Evolutionary conservation across 441 rosid species (phyloP), one percentile per base, ranked within the genome.

Genomic region (Breynia disticha): DNA sequence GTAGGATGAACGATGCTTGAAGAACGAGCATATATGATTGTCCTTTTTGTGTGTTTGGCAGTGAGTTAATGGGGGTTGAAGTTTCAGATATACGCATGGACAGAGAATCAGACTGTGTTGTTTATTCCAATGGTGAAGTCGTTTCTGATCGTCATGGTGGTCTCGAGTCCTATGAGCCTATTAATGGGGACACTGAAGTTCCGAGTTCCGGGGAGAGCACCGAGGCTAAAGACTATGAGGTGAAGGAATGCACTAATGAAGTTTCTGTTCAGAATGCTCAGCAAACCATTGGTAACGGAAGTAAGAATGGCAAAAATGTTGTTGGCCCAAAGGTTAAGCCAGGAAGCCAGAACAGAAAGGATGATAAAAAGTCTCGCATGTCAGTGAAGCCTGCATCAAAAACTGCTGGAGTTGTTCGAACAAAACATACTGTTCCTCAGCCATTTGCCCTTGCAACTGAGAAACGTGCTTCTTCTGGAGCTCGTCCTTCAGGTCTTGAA

Each of bases 361-460:
- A 54, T 38, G 61, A 60, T 4, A 56, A 49, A 32, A 78, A 73
- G 72, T 59, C 72, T 19, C 72, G 28, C 19, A 39, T 66, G 49
- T 60, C 59, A 17, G 39, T 49, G 50, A 83, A 79, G 62, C 71
- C 62, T 59, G 80, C 57, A 58, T 71, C 82, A 37, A 87, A 76
- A 70, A 50, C 60, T 46, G 67, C 69, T 14, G 75, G 65, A 65
- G 63, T 59, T 68, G 69, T 66, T 56, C 81, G 78, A 73, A 68
- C 69, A 50, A 91, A 79, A 61, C 85, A 60, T 74, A 93, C 97
- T 0, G 83, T 93, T 77, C 97, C 99, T 13, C 90, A 79, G 54
- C 99, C 96, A 44, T 93, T 93, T 75, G 72, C 90, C 49, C 73
- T 93, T 19, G 99, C 90, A 54, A 89, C 99, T 58, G 95, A 77